phyloP scores from a whole-genome alignment of 768 basidiomycete genomes.

The Russula virescens region DNA sequence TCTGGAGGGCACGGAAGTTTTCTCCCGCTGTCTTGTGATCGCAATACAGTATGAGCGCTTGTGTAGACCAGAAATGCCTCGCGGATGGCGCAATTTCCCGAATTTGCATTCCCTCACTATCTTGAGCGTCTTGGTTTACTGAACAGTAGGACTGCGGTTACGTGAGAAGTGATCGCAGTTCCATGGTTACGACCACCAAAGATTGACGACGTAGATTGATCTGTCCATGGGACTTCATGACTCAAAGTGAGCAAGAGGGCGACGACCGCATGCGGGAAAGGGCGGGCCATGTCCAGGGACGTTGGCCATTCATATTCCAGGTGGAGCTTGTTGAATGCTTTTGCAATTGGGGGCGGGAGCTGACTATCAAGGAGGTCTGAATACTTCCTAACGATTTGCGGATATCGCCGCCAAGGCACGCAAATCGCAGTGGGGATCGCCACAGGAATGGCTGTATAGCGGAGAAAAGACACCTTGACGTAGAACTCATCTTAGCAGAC shows the following conservation, averaged over 20 bases:
- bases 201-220: neutral
- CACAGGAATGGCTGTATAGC: neutral
- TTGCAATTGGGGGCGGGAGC: neutral
- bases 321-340: neutral
- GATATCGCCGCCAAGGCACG: slow-evolving; percentile 1
- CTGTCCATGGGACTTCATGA: neutral
- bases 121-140: too few species aligned
- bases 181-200: slow-evolving; percentile 1
- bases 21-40: neutral
- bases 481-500: too few species aligned
- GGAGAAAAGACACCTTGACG: neutral
- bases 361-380: neutral
- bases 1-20: neutral
- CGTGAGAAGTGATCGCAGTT: slow-evolving; percentile 9
- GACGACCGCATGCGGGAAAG: neutral
- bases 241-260: neutral
- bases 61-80: neutral
- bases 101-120: neutral
- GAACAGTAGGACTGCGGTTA: neutral
- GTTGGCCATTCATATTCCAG: neutral
- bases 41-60: neutral
- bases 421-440: neutral
- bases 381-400: neutral
- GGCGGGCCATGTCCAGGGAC: neutral
- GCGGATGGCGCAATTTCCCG: neutral